phyloP scores from a whole-genome alignment of 768 basidiomycete genomes.

The Mrakia frigida region DNA sequence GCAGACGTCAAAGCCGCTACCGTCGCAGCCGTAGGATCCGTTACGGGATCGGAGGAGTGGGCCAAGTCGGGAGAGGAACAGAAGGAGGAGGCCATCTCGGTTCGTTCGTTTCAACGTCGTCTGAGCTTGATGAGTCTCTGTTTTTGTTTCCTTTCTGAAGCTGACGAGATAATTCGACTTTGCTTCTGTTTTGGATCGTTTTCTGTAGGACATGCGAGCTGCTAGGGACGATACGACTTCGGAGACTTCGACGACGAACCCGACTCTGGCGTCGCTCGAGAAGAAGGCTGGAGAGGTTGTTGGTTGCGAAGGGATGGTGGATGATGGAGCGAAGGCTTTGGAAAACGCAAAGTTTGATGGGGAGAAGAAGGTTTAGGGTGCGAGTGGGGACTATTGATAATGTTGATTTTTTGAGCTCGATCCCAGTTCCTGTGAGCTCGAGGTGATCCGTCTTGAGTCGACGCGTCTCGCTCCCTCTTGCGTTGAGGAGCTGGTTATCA shows the following conservation, averaged over 20 bases:
- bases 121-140: not conserved
- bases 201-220: constrained; percentile 13
- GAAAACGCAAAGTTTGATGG: not conserved
- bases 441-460: too few species aligned
- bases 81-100: constrained; percentile 20
- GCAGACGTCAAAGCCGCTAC: constrained; percentile 11
- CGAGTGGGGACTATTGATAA: too few species aligned
- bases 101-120: not conserved
- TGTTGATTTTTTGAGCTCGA: too few species aligned
- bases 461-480: too few species aligned
- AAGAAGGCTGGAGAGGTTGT: constrained; percentile 21
- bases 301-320: constrained; percentile 21
- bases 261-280: constrained; percentile 12
- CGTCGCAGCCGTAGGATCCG: not conserved
- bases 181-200: not conserved
- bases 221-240: not conserved
- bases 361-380: not conserved
- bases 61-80: not conserved
- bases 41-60: constrained; percentile 19
- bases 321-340: not conserved
- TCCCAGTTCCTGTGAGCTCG: too few species aligned
- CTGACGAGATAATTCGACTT: not conserved
- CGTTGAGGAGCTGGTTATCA: too few species aligned
- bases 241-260: not conserved
- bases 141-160: too few species aligned